Conservation (phyloP, 2,329 filamentous ascomycete genomes). For the Alternaria gaisen region DNA sequence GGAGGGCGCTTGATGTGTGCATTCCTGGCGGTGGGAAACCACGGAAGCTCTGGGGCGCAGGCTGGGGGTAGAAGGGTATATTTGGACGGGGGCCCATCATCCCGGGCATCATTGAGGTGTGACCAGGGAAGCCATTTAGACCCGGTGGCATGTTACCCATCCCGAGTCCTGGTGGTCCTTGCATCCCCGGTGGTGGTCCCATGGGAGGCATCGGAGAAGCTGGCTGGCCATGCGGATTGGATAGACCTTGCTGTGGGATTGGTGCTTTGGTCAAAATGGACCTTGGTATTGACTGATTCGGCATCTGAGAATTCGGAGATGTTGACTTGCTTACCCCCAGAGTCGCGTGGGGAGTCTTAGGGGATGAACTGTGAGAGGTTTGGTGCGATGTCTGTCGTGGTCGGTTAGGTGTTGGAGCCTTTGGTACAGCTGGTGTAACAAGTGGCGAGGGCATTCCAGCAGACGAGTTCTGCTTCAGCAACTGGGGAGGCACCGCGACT, state of each 20-base stretch:
- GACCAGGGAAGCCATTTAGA: conserved; percentile 60
- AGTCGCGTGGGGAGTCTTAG: conserved; percentile 70
- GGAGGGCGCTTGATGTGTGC: conserved; percentile 63
- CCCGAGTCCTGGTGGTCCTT: conserved; percentile 62
- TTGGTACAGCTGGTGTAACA: conserved; percentile 82
- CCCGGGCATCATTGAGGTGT: conserved; percentile 62
- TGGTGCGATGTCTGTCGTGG: conserved; percentile 82
- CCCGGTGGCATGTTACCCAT: conserved; percentile 57
- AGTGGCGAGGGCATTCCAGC: conserved; percentile 77
- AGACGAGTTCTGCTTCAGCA: conserved; percentile 62
- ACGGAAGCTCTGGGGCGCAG: conserved; percentile 63
- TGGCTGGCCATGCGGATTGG: conserved; percentile 66
- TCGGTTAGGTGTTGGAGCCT: conserved; percentile 81
- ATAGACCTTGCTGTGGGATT: conserved; percentile 56
- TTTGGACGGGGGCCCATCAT: conserved; percentile 65
- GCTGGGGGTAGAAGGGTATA: conserved; percentile 64
- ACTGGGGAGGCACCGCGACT: conserved; percentile 62
- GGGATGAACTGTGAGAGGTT: conserved; percentile 72
- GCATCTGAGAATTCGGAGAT: conserved; percentile 70
- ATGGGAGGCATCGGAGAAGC: conserved; percentile 72
- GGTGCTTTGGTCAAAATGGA: conserved; percentile 67
- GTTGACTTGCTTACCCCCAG: conserved; percentile 58
- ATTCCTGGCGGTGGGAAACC: conserved; percentile 68
- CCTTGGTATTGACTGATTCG: conserved; percentile 72
- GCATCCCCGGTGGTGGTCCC: conserved; percentile 65